Conservation (phyloP, 2,329 filamentous ascomycete species). For the Neospermospora avenae region DNA sequence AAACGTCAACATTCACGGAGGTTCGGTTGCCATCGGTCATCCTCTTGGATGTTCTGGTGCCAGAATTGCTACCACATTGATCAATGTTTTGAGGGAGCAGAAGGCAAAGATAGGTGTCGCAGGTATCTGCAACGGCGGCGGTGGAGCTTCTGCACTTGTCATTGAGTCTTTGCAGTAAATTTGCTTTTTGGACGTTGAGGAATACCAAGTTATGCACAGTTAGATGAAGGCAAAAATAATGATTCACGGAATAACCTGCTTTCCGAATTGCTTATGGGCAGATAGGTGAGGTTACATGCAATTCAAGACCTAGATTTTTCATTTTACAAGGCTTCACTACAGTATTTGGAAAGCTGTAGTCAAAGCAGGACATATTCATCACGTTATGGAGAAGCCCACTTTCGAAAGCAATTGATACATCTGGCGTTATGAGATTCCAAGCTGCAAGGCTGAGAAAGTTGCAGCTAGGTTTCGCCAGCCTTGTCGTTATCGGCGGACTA, state of each 20-base stretch:
- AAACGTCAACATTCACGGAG: conserved; percentile 93
- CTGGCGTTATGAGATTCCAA: not conserved
- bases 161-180: conserved; percentile 58
- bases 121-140: conserved; percentile 97
- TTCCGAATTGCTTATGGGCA: too few relatives aligned
- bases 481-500: conserved; percentile 15
- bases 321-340: too few relatives aligned
- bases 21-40: conserved; percentile 93
- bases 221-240: not conserved
- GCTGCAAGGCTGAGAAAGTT: not conserved
- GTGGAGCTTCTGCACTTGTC: conserved; percentile 89
- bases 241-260: too few relatives aligned
- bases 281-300: too few relatives aligned
- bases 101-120: conserved; percentile 90
- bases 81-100: conserved; percentile 85
- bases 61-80: conserved; percentile 85
- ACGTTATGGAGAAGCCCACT: too few relatives aligned
- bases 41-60: conserved; percentile 92
- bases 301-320: too few relatives aligned
- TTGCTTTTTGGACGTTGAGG: not conserved
- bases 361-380: too few relatives aligned
- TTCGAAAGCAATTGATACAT: too few relatives aligned
- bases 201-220: not conserved
- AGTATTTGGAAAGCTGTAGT: too few relatives aligned
- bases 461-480: conserved; percentile 10